Evolutionary conservation across 2,329 filamentous ascomycete species (phyloP).

Genomic region (Alternaria alternata): DNA sequence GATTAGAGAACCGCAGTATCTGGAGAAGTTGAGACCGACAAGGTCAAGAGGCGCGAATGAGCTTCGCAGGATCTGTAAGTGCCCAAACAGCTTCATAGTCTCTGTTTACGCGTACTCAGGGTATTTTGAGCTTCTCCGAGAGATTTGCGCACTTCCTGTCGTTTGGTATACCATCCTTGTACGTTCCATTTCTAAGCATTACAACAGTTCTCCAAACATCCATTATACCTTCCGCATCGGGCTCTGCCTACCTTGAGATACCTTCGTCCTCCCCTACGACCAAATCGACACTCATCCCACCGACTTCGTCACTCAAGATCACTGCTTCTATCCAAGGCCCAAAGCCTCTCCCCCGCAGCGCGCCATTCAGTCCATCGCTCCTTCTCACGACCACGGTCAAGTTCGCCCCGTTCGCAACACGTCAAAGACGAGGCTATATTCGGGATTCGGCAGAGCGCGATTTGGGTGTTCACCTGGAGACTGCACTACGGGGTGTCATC

Average conservation of each 20-base stretch:
- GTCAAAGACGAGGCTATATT: constrained; percentile 82
- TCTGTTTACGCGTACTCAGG: neutral
- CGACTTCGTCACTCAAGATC: constrained; percentile 80
- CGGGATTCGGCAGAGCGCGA: constrained; percentile 88
- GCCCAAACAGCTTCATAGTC: neutral
- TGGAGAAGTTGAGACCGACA: constrained; percentile 58
- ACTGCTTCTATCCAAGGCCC: constrained; percentile 94
- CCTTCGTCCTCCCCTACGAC: constrained; percentile 55
- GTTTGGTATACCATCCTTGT: neutral
- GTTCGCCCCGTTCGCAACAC: constrained; percentile 92
- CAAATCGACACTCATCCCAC: constrained; percentile 58
- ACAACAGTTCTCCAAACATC: constrained; percentile 85
- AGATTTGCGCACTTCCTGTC: neutral
- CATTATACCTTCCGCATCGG: constrained; percentile 89
- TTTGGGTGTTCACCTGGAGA: constrained; percentile 88
- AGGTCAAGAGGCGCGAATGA: constrained; percentile 71
- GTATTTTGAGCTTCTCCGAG: neutral
- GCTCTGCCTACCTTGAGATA: constrained; percentile 83
- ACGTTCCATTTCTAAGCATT: constrained; percentile 20
- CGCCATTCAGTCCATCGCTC: constrained; percentile 90
- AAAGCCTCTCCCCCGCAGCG: constrained; percentile 85
- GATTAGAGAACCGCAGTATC: constrained; percentile 56
- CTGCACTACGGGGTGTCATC: constrained; percentile 85
- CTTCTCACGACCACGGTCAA: constrained; percentile 94
- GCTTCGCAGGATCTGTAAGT: constrained; percentile 86